A percentile compares a stretch with the other conserved stretches of the same genome.
Evolutionary conservation across 306 rosid genomes (phyloP).

Genomic region (Vachellia pachyceras): DNA sequence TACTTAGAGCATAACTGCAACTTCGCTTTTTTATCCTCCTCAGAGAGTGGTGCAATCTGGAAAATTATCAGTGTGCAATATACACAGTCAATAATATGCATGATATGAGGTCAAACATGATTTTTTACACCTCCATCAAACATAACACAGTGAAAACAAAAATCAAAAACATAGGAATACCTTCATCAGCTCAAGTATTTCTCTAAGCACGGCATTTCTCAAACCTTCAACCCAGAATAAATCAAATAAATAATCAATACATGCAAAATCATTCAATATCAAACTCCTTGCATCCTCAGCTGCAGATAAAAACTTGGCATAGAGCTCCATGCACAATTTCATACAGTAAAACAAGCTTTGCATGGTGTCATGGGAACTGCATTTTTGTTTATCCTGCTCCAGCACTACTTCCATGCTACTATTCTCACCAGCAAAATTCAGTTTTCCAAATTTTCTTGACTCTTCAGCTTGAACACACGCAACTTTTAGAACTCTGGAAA

Average conservation of each 20-base stretch:
- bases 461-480: conserved; percentile 89
- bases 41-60: conserved; percentile 70
- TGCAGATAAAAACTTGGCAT: conserved; percentile 58
- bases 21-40: conserved; percentile 80
- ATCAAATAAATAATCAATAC: conserved; percentile 84
- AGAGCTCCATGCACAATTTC: conserved; percentile 74
- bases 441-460: conserved; percentile 56
- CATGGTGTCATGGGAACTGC: conserved; percentile 45
- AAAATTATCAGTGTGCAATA: conserved; percentile 26
- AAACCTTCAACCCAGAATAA: conserved; percentile 91
- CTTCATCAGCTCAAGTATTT: conserved; percentile 90
- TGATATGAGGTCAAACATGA: conserved; percentile 28
- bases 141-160: conserved; percentile 32
- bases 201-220: conserved; percentile 71
- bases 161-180: conserved; percentile 47
- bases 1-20: conserved; percentile 86
- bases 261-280: conserved; percentile 65
- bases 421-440: conserved; percentile 45
- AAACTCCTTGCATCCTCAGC: conserved; percentile 73
- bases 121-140: conserved; percentile 20
- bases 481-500: conserved; percentile 85
- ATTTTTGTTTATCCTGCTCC: conserved; percentile 43
- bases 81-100: conserved; percentile 24
- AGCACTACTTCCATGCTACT: conserved; percentile 41
- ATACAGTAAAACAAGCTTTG: conserved; percentile 65